Evolutionary conservation across 495 filamentous ascomycete genomes (phyloP).

Genomic region (Aspergillus kassunensis): DNA sequence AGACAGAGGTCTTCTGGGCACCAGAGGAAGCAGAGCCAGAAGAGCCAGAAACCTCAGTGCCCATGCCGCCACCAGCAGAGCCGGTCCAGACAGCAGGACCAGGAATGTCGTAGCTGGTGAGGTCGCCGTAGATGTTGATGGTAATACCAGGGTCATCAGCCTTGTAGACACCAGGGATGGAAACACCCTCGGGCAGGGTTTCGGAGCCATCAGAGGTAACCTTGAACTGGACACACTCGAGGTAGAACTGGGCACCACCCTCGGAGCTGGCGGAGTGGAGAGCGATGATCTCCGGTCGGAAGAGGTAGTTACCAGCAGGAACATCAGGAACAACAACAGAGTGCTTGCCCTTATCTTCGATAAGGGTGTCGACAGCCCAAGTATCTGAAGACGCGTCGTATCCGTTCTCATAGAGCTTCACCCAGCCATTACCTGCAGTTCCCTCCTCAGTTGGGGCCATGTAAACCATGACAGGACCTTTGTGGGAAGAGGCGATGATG

Average conservation of each 20-base stretch:
- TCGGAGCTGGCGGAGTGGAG: slow-evolving; percentile 18
- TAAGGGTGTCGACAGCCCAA: slow-evolving; percentile 22
- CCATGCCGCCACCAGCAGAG: slow-evolving; percentile 5
- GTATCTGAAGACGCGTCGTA: slow-evolving; percentile 12
- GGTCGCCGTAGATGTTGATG: slow-evolving; percentile 18
- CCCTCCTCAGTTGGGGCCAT: slow-evolving; percentile 20
- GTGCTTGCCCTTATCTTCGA: slow-evolving; percentile 23
- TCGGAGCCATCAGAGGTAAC: slow-evolving; percentile 19
- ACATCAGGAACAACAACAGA: slow-evolving; percentile 20
- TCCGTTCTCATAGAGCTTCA: slow-evolving; percentile 23
- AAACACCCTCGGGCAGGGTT: slow-evolving; percentile 18
- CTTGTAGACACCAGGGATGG: slow-evolving; percentile 19
- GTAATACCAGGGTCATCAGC: slow-evolving; percentile 17
- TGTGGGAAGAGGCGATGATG: slow-evolving; percentile 23
- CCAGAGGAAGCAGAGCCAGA: neutral
- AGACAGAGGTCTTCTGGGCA: neutral
- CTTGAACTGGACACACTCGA: slow-evolving; percentile 25
- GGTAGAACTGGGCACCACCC: slow-evolving; percentile 24
- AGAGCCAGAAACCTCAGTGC: slow-evolving; percentile 3
- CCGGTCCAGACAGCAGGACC: slow-evolving; percentile 24
- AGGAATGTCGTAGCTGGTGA: slow-evolving; percentile 20
- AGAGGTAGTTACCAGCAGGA: slow-evolving; percentile 21
- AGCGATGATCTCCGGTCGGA: slow-evolving; percentile 25
- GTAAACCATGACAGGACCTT: slow-evolving; percentile 23
- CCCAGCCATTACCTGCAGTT: slow-evolving; percentile 18